Evolutionary conservation across 108 stramenopile species (phyloP).

Genomic region (Hondaea fermentalgiana): DNA sequence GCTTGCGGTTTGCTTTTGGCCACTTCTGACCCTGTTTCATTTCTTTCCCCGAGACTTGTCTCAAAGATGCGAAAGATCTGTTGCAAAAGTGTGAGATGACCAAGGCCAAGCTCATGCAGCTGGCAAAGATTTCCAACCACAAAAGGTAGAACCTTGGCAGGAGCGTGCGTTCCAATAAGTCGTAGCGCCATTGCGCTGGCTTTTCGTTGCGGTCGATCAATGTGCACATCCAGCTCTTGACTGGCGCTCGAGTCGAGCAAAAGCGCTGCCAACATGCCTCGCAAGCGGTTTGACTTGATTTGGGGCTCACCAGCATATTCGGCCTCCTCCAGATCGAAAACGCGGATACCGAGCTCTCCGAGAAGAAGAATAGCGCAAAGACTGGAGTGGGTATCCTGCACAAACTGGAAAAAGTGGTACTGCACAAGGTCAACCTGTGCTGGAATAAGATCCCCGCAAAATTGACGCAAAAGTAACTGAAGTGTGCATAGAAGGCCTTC

Average conservation of each 20-base stretch:
- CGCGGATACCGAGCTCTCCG: background rate
- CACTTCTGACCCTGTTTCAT: too few species aligned
- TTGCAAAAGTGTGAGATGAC: background rate
- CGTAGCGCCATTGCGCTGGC: background rate
- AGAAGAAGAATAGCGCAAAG: background rate
- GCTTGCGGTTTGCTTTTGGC: background rate
- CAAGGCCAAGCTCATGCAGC: background rate
- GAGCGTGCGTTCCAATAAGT: background rate
- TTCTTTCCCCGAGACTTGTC: too few species aligned
- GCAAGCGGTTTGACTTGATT: background rate
- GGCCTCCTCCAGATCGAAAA: background rate
- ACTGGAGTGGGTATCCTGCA: background rate
- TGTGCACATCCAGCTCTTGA: background rate
- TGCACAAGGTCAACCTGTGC: background rate
- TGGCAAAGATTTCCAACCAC: background rate
- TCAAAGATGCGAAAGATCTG: background rate
- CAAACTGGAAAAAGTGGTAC: background rate
- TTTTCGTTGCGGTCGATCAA: background rate
- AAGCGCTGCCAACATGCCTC: background rate
- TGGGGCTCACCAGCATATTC: background rate
- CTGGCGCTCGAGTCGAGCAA: background rate
- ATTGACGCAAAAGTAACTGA: background rate
- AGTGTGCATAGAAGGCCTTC: background rate
- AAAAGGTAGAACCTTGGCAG: background rate
- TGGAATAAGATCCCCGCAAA: background rate